Conservation (phyloP, 192 early-diverging fungal species). For the Podila horticola region DNA sequence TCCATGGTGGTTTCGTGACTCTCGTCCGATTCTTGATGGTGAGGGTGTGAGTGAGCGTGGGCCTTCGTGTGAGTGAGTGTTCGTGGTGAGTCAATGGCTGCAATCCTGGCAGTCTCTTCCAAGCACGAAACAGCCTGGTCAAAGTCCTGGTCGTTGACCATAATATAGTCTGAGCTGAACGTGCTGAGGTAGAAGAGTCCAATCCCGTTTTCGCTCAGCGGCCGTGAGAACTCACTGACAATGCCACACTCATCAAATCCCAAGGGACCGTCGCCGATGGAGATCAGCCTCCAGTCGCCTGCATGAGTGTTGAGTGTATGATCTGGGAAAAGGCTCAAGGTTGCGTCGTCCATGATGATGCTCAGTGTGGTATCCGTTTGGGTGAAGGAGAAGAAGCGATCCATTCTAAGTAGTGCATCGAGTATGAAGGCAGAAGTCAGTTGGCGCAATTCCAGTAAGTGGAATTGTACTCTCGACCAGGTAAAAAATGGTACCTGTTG, state of each 20-base stretch:
- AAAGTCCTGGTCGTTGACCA: constrained; percentile 50
- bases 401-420: constrained; percentile 3
- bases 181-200: constrained; percentile 45
- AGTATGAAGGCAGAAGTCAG: neutral
- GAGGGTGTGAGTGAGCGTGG: neutral
- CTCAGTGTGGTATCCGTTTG: constrained; percentile 46
- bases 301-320: constrained; percentile 46
- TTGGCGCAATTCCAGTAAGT: neutral
- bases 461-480: neutral
- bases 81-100: neutral
- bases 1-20: neutral
- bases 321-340: constrained; percentile 35
- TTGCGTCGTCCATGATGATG: constrained; percentile 46
- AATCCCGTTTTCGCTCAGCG: constrained; percentile 28
- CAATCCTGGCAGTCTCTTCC: constrained; percentile 18
- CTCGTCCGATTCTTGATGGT: neutral
- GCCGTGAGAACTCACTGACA: constrained; percentile 42
- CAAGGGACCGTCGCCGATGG: constrained; percentile 46
- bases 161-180: constrained; percentile 47
- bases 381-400: constrained; percentile 47
- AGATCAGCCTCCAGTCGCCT: constrained; percentile 44
- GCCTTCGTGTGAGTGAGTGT: neutral
- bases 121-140: constrained; percentile 32
- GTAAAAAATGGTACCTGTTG: constrained; percentile 17
- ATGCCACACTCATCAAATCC: constrained; percentile 51